Base-by-base conservation (phyloP, 129 eudicot species). In the Daucus carota region DNA sequence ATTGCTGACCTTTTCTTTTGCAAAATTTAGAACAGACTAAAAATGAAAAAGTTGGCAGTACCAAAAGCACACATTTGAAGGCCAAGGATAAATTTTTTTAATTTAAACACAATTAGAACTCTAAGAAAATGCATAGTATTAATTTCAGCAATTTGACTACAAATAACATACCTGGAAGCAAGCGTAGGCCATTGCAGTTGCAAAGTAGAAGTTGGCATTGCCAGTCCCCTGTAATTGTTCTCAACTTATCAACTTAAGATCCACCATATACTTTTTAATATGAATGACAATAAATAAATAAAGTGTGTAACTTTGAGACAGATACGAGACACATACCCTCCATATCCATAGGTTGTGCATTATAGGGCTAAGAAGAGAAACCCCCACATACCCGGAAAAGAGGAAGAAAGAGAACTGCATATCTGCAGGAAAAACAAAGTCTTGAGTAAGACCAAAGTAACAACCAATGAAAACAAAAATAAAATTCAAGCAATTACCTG, bases 311-410 rank as follows among this genome's bases (percentile, higher is more conserved):
- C 22, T 29, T 28, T 13, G 9, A 29, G 70, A 70, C 26, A 80
- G 67, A 82, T 62, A 71, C 87, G 67, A 80, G 67, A 82, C 52
- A 71, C 87, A 71, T 93, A 93, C 98, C 96, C 98, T 88, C 98
- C 98, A 93, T 79, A 93, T 90, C 98, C 98, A 93, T 45, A 93
- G 81, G 77, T 93, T 93, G 87, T 93, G 98, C 97, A 93, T 90
- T 75, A 93, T 89, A 83, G 98, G 93, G 85, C 98, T 88, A 24
- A 93, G 96, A 70, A 93, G 92, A 74, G 92, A 88, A 34, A 92
- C 90, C 73, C 98, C 98, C 65, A 88, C 83, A 72, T 87, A 93
- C 50, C 97, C 98, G 82, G 88, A 91, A 75, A 91, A 91, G 73
- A 94, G 92, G 70, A 94, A 88, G 88, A 94, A 94, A 26, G 97